Evolutionary conservation across 768 basidiomycete species (phyloP), one percentile per base, ranked within the genome.

Genomic region (Mycena vulgaris): DNA sequence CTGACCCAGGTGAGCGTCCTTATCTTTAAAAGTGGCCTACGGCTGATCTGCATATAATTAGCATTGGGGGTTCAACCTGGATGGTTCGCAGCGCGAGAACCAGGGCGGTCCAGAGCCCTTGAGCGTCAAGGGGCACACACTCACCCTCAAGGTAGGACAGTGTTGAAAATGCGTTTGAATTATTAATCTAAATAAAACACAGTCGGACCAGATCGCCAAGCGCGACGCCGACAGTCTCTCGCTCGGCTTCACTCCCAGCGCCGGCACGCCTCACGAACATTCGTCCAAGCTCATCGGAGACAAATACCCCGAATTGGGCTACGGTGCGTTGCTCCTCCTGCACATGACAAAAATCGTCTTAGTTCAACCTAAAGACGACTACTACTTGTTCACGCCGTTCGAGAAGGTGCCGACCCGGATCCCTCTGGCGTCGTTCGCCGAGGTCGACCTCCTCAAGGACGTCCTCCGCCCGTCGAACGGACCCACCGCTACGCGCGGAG

Each of bases 41-140:
- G 28, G 39, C 47, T 47, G 42, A 61, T n/a, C 25, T 9, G 25
- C 17, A n/a, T 25, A 52, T 64, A n/a, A 42, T 56, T 66, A 94
- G 92, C 93, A 94, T 78, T 94, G 92, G 92, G 93, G 93, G 31
- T 94, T 93, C 83, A 94, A 94, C 75, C 86, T 94, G 14, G 90
- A 93, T 37, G 92, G 91, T 1, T 93, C 92, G 74, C 80, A 91
- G 47, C 78, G 80, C 52, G 82, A 81, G 9, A 42, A 42, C 19
- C 65, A 68, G 48, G 60, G 37, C 33, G 83, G 81, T 8, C 74
- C 79, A 3, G 85, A 87, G 37, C 77, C 81, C 19, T 79, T 88
- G 33, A 83, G 83, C 30, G 85, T 94, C 45, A 85, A 88, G 74
- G 82, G 87, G 42, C 92, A 86, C 62, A 76, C 60, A 10, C 73